Evolutionary conservation across 345 rosid species (phyloP).

Genomic region (Pistacia atlantica): DNA sequence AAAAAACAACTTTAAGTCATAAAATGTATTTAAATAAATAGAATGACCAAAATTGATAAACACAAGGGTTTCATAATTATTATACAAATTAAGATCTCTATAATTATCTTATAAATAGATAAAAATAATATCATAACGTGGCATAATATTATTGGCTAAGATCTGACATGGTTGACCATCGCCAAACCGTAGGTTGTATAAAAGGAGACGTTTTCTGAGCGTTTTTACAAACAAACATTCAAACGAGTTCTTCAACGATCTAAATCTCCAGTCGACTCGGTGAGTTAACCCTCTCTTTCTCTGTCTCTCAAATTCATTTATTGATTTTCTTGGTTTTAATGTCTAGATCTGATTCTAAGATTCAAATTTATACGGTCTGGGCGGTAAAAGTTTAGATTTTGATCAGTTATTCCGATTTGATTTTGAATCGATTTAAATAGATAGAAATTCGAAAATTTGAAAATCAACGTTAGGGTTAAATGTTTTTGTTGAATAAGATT

Average conservation of each 20-base stretch:
- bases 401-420: neutral
- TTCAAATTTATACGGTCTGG: neutral
- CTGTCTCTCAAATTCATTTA: neutral
- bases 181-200: neutral
- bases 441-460: neutral
- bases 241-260: neutral
- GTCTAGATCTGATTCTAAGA: conserved; percentile 2
- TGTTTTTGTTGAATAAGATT: too few species aligned
- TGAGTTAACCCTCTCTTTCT: neutral
- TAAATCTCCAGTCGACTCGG: neutral
- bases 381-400: neutral
- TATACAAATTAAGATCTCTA: too few species aligned
- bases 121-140: conserved; percentile 2
- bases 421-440: neutral
- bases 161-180: neutral
- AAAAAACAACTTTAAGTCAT: too few species aligned
- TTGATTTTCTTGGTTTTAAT: neutral
- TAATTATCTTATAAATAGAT: too few species aligned
- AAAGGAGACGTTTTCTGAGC: neutral
- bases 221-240: too few species aligned
- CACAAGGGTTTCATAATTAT: too few species aligned
- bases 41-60: too few species aligned
- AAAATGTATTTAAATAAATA: too few species aligned
- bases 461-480: neutral
- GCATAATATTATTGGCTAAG: neutral